Evolutionary conservation across 305 asterid genomes (phyloP).

Genomic region (Fraxinus platypoda): DNA sequence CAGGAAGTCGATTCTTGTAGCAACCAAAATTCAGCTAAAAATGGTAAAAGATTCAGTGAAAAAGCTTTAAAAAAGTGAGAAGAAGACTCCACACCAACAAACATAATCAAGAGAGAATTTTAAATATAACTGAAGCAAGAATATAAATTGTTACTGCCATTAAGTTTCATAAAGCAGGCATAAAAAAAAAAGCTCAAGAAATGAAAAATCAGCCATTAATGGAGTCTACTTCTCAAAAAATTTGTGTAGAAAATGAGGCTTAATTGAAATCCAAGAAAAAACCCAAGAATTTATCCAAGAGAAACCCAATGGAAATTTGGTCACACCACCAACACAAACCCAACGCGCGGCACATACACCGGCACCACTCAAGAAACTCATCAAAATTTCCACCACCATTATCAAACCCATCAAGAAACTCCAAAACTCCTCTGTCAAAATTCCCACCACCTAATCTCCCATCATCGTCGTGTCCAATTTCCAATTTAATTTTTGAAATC

Average conservation of each 20-base stretch:
- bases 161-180: constrained; percentile 85
- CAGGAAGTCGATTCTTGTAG: constrained; percentile 36
- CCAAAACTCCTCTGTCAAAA: too few species aligned
- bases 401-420: too few species aligned
- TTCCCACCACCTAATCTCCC: too few species aligned
- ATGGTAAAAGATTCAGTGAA: constrained; percentile 34
- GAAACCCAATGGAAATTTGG: too few species aligned
- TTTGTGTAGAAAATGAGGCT: constrained; percentile 45
- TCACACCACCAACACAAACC: too few species aligned
- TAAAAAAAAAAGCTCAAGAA: constrained; percentile 66
- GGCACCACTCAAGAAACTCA: too few species aligned
- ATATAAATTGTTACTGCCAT: constrained; percentile 88
- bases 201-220: constrained; percentile 34
- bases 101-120: constrained; percentile 88
- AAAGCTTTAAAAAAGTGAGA: constrained; percentile 58
- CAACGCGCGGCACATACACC: too few species aligned
- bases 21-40: constrained; percentile 31
- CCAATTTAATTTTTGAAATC: too few species aligned
- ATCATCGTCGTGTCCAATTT: too few species aligned
- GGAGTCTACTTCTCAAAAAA: constrained; percentile 40
- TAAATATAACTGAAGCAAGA: constrained; percentile 95
- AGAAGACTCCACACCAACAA: constrained; percentile 84
- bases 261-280: constrained; percentile 56
- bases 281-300: constrained; percentile 51
- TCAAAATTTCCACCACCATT: too few species aligned